Evolutionary conservation across 208 protist genomes (phyloP).

Genomic region (Crithidia mellificae): DNA sequence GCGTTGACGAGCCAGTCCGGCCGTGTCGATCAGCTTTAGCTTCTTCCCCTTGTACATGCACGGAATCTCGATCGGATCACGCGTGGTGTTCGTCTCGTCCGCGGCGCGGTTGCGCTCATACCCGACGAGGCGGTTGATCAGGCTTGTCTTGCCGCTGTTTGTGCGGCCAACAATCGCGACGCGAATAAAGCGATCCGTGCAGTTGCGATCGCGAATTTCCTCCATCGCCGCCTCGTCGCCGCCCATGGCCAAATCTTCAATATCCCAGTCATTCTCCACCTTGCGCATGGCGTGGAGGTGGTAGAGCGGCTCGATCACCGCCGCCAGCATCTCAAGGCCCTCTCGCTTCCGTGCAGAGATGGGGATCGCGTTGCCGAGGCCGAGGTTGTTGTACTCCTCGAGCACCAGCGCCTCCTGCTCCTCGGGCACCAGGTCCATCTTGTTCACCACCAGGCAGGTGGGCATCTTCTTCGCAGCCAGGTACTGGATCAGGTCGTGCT

Average conservation of each 20-base stretch:
- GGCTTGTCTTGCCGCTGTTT: constrained; percentile 93
- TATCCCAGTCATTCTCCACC: constrained; percentile 86
- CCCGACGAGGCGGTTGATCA: constrained; percentile 93
- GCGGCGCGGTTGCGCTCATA: constrained; percentile 86
- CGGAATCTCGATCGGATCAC: constrained; percentile 88
- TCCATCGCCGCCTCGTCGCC: constrained; percentile 89
- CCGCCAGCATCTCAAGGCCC: constrained; percentile 76
- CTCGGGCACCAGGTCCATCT: constrained; percentile 84
- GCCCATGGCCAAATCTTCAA: constrained; percentile 82
- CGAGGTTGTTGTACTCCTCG: constrained; percentile 58
- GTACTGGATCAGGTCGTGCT: constrained; percentile 68
- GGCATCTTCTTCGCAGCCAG: constrained; percentile 75
- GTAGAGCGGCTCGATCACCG: constrained; percentile 74
- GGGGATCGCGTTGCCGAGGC: constrained; percentile 75
- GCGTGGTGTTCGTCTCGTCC: constrained; percentile 87
- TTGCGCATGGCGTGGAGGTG: constrained; percentile 80
- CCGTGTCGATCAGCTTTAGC: constrained; percentile 90
- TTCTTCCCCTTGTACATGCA: constrained; percentile 90
- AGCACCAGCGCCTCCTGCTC: constrained; percentile 59
- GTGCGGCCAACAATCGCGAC: constrained; percentile 92
- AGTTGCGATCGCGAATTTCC: constrained; percentile 85
- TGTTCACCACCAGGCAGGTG: constrained; percentile 82
- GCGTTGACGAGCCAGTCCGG: constrained; percentile 73
- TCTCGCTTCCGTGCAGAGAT: constrained; percentile 66
- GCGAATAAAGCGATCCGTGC: constrained; percentile 80